phyloP scores from a whole-genome alignment of 768 basidiomycete species.

The Strobilomyces echinocephalus region DNA sequence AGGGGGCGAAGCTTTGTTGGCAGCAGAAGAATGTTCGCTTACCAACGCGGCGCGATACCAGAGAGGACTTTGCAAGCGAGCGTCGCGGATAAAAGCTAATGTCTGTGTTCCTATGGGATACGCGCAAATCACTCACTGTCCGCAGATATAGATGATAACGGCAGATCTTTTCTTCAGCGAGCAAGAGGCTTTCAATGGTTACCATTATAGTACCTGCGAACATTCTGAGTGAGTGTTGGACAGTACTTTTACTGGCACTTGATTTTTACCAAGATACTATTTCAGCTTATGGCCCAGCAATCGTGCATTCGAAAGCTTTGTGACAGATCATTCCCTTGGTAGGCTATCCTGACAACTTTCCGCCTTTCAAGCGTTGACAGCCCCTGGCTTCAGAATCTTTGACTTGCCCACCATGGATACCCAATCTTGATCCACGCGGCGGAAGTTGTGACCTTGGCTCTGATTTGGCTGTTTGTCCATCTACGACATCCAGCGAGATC shows the following conservation, averaged over 20 bases:
- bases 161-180: background rate
- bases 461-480: background rate
- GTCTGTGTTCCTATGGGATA: background rate
- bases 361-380: background rate
- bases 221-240: background rate
- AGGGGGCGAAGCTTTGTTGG: too few relatives aligned
- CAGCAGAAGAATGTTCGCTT: background rate
- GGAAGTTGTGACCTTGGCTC: background rate
- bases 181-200: background rate
- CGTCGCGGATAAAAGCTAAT: conserved; percentile 12
- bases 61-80: too few relatives aligned
- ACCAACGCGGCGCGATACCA: background rate
- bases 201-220: background rate
- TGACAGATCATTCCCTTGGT: background rate
- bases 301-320: background rate
- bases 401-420: background rate
- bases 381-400: background rate
- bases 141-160: background rate
- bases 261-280: background rate
- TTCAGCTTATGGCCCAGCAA: background rate
- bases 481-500: background rate
- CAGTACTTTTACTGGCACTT: background rate
- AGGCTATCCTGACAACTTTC: background rate
- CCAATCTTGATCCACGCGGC: background rate
- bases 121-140: background rate